Percentiles rank a stretch among this genome's conserved stretches.
Conservation (phyloP, 164 flowering plant genomes). For the Annona cherimola region DNA sequence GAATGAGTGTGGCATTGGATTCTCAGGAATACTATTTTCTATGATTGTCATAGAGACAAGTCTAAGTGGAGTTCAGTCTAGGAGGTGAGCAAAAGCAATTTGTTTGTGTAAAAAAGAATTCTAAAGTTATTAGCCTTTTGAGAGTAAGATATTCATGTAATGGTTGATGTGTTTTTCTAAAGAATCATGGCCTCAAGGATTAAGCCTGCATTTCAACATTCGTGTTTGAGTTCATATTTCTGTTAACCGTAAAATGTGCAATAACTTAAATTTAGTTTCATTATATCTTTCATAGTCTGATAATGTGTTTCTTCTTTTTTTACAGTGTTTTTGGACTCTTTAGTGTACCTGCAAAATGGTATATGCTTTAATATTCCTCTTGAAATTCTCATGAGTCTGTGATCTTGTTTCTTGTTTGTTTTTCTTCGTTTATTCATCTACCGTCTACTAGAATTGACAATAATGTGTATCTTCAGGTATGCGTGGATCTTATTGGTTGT, state of each 20-base stretch:
- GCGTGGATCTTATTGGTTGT: conserved; percentile 75
- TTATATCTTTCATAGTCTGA: conserved; percentile 4
- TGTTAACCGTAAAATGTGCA: conserved; percentile 1
- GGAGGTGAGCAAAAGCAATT: conserved; percentile 56
- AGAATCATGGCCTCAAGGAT: neutral
- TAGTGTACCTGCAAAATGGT: conserved; percentile 94
- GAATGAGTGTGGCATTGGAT: conserved; percentile 90
- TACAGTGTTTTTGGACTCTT: conserved; percentile 97
- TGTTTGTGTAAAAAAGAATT: neutral
- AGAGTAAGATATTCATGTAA: neutral
- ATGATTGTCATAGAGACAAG: conserved; percentile 97
- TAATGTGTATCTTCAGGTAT: conserved; percentile 51
- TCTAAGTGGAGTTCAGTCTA: conserved; percentile 78
- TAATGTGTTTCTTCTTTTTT: conserved; percentile 13
- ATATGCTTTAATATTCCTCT: conserved; percentile 10
- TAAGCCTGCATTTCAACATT: neutral
- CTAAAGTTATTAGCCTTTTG: neutral
- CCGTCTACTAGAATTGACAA: conserved; percentile 8
- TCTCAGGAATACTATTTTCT: conserved; percentile 92
- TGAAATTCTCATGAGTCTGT: neutral
- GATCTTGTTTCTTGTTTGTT: neutral
- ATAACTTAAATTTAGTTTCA: conserved; percentile 3
- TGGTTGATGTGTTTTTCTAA: neutral
- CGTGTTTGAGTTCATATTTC: neutral
- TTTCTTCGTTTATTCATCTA: neutral